Percentiles rank a stretch among this genome's conserved stretches.
Evolutionary conservation across 495 filamentous ascomycete genomes (phyloP).

Genomic region (Tuber melanosporum): DNA sequence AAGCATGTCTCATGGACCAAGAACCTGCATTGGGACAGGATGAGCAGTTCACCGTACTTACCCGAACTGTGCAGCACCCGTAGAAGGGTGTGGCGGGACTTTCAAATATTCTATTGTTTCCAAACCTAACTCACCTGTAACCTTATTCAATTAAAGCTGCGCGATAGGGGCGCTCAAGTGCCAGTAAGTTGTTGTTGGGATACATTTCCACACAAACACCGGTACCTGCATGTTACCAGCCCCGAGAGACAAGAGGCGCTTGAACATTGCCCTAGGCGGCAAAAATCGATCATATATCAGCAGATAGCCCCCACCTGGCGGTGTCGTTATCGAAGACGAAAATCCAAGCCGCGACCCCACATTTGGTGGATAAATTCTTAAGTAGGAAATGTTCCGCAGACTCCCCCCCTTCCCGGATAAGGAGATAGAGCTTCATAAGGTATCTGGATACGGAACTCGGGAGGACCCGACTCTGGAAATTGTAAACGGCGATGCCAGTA

Average conservation of each 20-base stretch:
- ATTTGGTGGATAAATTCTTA: neutral
- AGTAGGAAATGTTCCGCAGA: neutral
- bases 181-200: no score
- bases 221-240: neutral
- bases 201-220: no score
- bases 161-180: neutral
- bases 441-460: neutral
- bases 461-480: neutral
- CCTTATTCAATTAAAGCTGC: neutral
- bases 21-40: neutral
- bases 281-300: neutral
- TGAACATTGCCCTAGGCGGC: neutral
- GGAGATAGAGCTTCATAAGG: neutral
- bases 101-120: neutral
- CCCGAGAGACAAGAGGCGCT: neutral
- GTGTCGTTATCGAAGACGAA: neutral
- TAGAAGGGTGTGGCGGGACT: neutral
- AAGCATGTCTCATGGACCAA: neutral
- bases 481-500: neutral
- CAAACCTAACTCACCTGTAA: neutral
- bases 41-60: neutral
- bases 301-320: neutral
- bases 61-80: no score
- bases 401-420: neutral
- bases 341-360: neutral